These are phyloP conservation scores for Dictyophora rubrovolvata DNA, from an alignment of 768 basidiomycete species.

Conservation along the genomic window DNA sequence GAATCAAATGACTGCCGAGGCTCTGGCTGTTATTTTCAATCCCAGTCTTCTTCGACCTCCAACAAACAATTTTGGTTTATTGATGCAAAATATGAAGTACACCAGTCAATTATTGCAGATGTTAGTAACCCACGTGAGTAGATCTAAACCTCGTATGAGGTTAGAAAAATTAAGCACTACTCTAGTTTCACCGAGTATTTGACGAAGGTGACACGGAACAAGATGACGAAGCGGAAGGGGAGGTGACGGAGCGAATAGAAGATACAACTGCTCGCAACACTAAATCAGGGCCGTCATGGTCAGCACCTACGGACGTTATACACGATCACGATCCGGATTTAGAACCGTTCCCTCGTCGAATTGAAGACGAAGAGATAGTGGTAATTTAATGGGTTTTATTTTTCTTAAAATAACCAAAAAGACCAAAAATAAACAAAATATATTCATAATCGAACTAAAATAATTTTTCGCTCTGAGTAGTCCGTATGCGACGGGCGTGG, in stretches of 20 bases:
- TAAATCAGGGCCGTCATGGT: background rate
- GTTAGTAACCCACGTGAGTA: slow-evolving; percentile 63
- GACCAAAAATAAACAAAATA: background rate
- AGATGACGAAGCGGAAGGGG: slow-evolving; percentile 26
- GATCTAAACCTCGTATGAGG: background rate
- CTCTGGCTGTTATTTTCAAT: slow-evolving; percentile 78
- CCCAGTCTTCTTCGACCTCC: slow-evolving; percentile 71
- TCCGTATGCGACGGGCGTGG: background rate
- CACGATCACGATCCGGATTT: slow-evolving; percentile 10
- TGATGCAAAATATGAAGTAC: slow-evolving; percentile 71
- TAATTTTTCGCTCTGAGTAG: background rate
- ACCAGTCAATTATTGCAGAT: slow-evolving; percentile 68
- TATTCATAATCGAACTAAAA: too few species aligned
- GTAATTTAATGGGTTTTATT: background rate
- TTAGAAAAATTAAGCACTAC: slow-evolving; percentile 3
- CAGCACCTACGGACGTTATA: slow-evolving; percentile 10
- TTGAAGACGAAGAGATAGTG: slow-evolving; percentile 1
- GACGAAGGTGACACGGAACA: slow-evolving; percentile 40
- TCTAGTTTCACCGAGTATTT: slow-evolving; percentile 47
- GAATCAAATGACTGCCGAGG: slow-evolving; percentile 85
- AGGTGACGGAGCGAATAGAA: slow-evolving; percentile 1
- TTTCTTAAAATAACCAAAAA: background rate
- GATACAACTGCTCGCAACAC: background rate
- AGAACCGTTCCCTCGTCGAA: background rate
- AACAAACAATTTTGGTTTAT: slow-evolving; percentile 67